Percentiles rank a stretch among this genome's conserved stretches.
These are phyloP conservation scores for Sporormia fimetaria DNA, from an alignment of 495 filamentous ascomycete genomes.

Conservation along the genomic window DNA sequence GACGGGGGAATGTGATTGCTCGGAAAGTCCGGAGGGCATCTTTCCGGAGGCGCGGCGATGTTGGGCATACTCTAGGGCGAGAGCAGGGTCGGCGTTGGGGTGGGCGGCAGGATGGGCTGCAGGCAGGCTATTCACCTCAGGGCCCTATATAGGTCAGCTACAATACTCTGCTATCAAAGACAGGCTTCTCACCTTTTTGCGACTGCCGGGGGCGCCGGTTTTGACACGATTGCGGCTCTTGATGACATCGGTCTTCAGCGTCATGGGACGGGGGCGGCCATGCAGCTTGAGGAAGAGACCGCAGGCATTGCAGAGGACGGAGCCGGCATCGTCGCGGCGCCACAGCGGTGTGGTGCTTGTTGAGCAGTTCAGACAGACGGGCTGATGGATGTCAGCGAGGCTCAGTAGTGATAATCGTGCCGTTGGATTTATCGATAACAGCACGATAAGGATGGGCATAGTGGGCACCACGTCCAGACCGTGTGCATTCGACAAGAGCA, in stretches of 20 bases:
- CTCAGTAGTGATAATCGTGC: slow-evolving; percentile 1
- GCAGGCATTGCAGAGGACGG: slow-evolving; percentile 98
- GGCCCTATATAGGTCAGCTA: background rate
- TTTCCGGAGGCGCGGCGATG: slow-evolving; percentile 62
- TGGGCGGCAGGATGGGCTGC: slow-evolving; percentile 45
- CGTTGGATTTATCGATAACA: slow-evolving; percentile 16
- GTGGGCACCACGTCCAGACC: too few species aligned
- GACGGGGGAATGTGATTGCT: slow-evolving; percentile 73
- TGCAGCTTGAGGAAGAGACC: slow-evolving; percentile 96
- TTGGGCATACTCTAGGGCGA: slow-evolving; percentile 35
- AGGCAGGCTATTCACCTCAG: slow-evolving; percentile 41
- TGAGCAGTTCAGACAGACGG: slow-evolving; percentile 91
- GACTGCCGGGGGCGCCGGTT: slow-evolving; percentile 69
- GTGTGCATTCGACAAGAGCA: too few species aligned
- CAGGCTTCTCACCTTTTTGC: slow-evolving; percentile 85
- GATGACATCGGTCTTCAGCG: slow-evolving; percentile 97
- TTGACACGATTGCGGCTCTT: slow-evolving; percentile 98
- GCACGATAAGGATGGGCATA: slow-evolving; percentile 26
- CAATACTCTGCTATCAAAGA: too few species aligned
- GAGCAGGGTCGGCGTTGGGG: slow-evolving; percentile 46
- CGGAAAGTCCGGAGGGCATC: slow-evolving; percentile 57
- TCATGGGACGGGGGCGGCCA: slow-evolving; percentile 82
- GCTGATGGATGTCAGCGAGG: slow-evolving; percentile 56
- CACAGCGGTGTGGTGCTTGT: slow-evolving; percentile 94
- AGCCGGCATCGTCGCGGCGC: slow-evolving; percentile 90